Percentiles rank a stretch among this genome's conserved stretches.
Evolutionary conservation across 2,329 filamentous ascomycete species (phyloP).

Genomic region (Apiospora malaysiana): DNA sequence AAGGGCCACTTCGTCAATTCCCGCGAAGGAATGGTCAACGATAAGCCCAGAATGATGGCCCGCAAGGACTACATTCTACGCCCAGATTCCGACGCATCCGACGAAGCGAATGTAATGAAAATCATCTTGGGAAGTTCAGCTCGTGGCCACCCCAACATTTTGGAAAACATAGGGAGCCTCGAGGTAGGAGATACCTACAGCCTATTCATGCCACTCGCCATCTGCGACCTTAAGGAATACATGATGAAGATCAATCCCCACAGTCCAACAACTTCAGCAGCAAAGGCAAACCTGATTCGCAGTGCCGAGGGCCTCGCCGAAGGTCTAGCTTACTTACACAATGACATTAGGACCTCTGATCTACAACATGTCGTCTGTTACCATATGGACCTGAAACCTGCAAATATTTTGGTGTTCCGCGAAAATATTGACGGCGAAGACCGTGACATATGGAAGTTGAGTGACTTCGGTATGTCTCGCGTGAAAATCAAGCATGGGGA

Average conservation of each 20-base stretch:
- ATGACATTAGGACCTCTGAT: constrained; percentile 37
- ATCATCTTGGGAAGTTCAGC: constrained; percentile 41
- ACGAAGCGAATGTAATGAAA: constrained; percentile 42
- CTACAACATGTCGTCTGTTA: constrained; percentile 43
- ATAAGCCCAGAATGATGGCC: constrained; percentile 36
- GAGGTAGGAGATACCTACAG: constrained; percentile 42
- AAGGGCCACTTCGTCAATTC: constrained; percentile 40
- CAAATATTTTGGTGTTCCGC: constrained; percentile 42
- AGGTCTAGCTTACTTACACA: constrained; percentile 45
- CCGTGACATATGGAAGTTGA: constrained; percentile 45
- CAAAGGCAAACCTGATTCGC: constrained; percentile 36
- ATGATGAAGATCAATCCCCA: constrained; percentile 36
- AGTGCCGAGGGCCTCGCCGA: constrained; percentile 41
- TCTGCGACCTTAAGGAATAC: constrained; percentile 45
- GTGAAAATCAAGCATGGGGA: constrained; percentile 37
- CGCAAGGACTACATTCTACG: constrained; percentile 45
- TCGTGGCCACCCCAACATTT: constrained; percentile 41
- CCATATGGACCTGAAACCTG: constrained; percentile 48
- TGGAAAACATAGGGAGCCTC: constrained; percentile 44
- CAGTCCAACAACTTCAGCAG: constrained; percentile 28
- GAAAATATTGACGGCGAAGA: constrained; percentile 25
- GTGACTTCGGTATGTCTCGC: constrained; percentile 48
- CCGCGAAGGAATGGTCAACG: constrained; percentile 26
- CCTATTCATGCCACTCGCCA: constrained; percentile 47
- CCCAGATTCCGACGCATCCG: constrained; percentile 30